These are phyloP conservation scores for Scutellaria galericulata DNA, from an alignment of 257 asterid species.

Conservation along the genomic window DNA sequence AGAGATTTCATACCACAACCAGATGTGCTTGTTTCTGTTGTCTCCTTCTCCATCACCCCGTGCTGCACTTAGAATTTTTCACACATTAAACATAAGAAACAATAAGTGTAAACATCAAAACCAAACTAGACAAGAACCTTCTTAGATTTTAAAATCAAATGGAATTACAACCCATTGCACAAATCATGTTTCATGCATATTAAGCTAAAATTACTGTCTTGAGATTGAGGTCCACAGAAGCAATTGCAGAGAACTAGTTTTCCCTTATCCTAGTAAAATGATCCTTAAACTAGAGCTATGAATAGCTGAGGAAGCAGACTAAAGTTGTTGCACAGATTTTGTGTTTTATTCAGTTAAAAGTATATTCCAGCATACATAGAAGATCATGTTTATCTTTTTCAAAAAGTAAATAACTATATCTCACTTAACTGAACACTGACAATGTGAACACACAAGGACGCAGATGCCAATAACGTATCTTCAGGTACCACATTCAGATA, in stretches of 20 bases:
- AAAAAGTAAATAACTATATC: neutral
- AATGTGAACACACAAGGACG: too few relatives aligned
- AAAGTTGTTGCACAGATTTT: neutral
- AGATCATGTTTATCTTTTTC: neutral
- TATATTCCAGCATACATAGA: neutral
- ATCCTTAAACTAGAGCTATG: neutral
- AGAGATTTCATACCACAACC: constrained; percentile 76
- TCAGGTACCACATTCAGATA: neutral
- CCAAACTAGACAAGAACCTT: constrained; percentile 11
- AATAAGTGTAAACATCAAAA: constrained; percentile 16
- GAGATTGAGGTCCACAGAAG: constrained; percentile 1
- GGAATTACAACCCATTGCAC: neutral
- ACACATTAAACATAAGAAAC: constrained; percentile 36
- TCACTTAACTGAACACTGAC: neutral
- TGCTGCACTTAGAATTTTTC: constrained; percentile 63
- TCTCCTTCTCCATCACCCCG: constrained; percentile 91
- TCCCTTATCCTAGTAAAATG: neutral
- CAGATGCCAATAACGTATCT: neutral
- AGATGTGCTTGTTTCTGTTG: constrained; percentile 96
- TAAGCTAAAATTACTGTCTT: neutral
- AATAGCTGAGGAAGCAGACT: neutral
- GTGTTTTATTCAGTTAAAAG: neutral
- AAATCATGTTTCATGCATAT: constrained; percentile 19
- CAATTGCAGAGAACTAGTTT: neutral
- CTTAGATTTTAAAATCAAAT: neutral